Evolutionary conservation across 768 basidiomycete species (phyloP).

Genomic region (Cyclocybe aegerita): DNA sequence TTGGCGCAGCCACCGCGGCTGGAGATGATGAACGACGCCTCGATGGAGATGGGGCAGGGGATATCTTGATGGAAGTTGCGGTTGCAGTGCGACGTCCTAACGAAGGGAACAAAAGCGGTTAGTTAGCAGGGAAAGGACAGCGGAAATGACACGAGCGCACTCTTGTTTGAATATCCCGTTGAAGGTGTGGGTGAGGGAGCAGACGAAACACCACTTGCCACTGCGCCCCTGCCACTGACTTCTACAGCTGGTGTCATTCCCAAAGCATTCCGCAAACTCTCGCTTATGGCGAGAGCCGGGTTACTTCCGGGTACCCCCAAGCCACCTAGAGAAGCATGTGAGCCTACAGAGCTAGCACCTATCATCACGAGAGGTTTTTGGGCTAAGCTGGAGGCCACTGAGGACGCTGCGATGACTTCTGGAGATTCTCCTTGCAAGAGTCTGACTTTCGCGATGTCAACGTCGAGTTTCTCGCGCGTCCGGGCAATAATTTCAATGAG

Average conservation of each 20-base stretch:
- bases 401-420: constrained; percentile 22
- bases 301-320: constrained; percentile 27
- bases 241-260: constrained; percentile 30
- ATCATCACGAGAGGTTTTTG: too few species aligned
- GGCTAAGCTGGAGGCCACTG: too few species aligned
- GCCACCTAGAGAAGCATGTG: constrained; percentile 12
- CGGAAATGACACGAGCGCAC: constrained; percentile 23
- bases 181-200: constrained; percentile 20
- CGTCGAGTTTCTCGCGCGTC: constrained; percentile 48
- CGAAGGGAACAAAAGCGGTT: not conserved
- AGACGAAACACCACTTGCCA: constrained; percentile 12
- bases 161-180: constrained; percentile 37
- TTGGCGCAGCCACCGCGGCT: constrained; percentile 28
- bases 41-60: constrained; percentile 32
- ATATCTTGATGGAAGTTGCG: constrained; percentile 41
- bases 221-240: constrained; percentile 19
- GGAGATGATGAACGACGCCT: constrained; percentile 46
- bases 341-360: constrained; percentile 14
- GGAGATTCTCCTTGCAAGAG: constrained; percentile 46
- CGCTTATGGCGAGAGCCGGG: constrained; percentile 40
- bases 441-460: constrained; percentile 46
- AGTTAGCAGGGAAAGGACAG: not conserved
- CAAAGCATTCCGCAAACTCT: constrained; percentile 42
- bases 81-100: constrained; percentile 41
- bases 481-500: constrained; percentile 48